These are phyloP conservation scores for Setaria italica DNA, from an alignment of 202 grass and related monocot genomes.

Conservation along the genomic window DNA sequence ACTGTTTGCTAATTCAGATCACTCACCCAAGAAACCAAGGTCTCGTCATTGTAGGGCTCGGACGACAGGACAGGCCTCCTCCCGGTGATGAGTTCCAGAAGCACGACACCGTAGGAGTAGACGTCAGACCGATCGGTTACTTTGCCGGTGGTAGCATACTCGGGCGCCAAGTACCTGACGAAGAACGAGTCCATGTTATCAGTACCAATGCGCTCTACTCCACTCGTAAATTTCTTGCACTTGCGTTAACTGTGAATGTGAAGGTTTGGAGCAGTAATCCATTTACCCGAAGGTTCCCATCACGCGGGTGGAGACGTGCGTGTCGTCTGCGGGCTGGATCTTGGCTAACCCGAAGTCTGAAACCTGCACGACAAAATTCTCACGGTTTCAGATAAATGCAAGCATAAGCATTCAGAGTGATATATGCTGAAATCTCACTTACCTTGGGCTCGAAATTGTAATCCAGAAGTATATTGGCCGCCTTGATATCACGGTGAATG, in stretches of 20 bases:
- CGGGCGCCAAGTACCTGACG: slow-evolving; percentile 76
- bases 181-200: neutral
- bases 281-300: slow-evolving; percentile 86
- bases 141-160: slow-evolving; percentile 67
- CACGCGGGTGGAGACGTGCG: slow-evolving; percentile 78
- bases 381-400: neutral
- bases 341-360: slow-evolving; percentile 90
- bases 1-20: neutral
- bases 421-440: neutral
- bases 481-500: slow-evolving; percentile 92
- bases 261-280: neutral
- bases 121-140: slow-evolving; percentile 76
- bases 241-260: neutral
- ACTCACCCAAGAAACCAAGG: slow-evolving; percentile 68
- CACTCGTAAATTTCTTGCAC: too few relatives aligned
- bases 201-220: neutral
- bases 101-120: slow-evolving; percentile 83
- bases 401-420: neutral
- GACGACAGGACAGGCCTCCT: slow-evolving; percentile 55
- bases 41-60: slow-evolving; percentile 55
- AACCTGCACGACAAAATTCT: slow-evolving; percentile 56
- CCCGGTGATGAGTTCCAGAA: slow-evolving; percentile 84
- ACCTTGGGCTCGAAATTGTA: slow-evolving; percentile 84
- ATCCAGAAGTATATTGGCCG: slow-evolving; percentile 81
- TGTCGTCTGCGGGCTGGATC: slow-evolving; percentile 51